Evolutionary conservation across 2,329 filamentous ascomycete genomes (phyloP), one percentile per base, ranked within the genome.

Genomic region (Daldinia sp.): DNA sequence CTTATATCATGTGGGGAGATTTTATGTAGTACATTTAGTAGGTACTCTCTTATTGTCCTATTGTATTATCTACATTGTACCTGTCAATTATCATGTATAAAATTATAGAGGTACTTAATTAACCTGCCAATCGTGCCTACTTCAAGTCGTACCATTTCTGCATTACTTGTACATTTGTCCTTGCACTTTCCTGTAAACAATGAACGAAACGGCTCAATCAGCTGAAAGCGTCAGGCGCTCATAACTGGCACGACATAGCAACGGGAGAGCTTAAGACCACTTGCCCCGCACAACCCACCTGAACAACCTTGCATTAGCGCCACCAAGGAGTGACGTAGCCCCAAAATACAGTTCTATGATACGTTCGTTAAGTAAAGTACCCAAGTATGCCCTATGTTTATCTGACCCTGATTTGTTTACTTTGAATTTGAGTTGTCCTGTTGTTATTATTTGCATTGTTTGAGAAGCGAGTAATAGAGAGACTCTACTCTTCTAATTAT

Each of bases 221-320:
- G 62, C 62, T 64, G 62, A 64, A 64, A 64, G 53, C 62, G 50
- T 64, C 58, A 55, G 58, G 59, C 34, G 50, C 51, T 50, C 50
- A 55, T 50, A n/a, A n/a, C n/a, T n/a, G n/a, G n/a, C n/a, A n/a
- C n/a, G 37, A 35, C 30, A 34, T 51, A 54, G 55, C 59, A 59
- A 63, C 63, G 47, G 19, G 15, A 29, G 27, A 25, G 29, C 32
- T 19, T 6, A 13, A 21, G 13, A 6, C 11, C 32, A 51, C 35
- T 25, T 51, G 34, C 47, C 61, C 61, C 55, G 55, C 61, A 56
- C 55, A 17, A 9, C 43, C 56, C 37, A 41, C 57, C 41, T 27
- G 58, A 55, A 57, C 62, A 61, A 64, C 11, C 54, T 58, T 57
- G 34, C 61, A 57, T 61, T 57, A 61, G 56, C 47, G 48, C 45